These are phyloP conservation scores for Crithidia expoeki DNA, from an alignment of 208 protist genomes.

Conservation along the genomic window DNA sequence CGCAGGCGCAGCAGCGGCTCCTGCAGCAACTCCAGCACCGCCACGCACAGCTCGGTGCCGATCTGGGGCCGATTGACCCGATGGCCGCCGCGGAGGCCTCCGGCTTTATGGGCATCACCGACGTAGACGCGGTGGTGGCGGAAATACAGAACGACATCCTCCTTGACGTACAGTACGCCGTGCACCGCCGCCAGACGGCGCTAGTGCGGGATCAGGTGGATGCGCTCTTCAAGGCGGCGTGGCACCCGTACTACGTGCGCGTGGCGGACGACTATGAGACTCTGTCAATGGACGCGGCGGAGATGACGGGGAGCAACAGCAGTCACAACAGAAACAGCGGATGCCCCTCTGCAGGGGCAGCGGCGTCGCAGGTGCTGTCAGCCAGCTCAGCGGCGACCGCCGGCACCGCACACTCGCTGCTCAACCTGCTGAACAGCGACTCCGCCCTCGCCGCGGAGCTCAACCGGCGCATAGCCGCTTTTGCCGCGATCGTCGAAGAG, in stretches of 20 bases:
- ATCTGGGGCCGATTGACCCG: conserved; percentile 30
- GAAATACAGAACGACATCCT: conserved; percentile 54
- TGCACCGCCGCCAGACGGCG: conserved; percentile 64
- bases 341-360: background rate
- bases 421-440: conserved; percentile 43
- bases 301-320: conserved; percentile 7
- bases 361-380: background rate
- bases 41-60: conserved; percentile 49
- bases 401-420: conserved; percentile 18
- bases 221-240: conserved; percentile 59
- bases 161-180: conserved; percentile 59
- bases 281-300: conserved; percentile 33
- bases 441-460: conserved; percentile 46
- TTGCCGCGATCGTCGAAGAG: conserved; percentile 64
- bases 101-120: conserved; percentile 34
- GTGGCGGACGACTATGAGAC: conserved; percentile 73
- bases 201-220: conserved; percentile 58
- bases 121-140: conserved; percentile 69
- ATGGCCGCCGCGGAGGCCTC: conserved; percentile 27
- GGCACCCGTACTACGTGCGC: conserved; percentile 64
- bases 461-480: conserved; percentile 51
- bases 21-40: conserved; percentile 69
- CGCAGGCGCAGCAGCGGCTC: conserved; percentile 82
- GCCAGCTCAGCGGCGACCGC: too few species aligned
- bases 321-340: background rate